These are phyloP conservation scores for Oxyria digyna DNA, from an alignment of 148 eudicot genomes.

Conservation along the genomic window DNA sequence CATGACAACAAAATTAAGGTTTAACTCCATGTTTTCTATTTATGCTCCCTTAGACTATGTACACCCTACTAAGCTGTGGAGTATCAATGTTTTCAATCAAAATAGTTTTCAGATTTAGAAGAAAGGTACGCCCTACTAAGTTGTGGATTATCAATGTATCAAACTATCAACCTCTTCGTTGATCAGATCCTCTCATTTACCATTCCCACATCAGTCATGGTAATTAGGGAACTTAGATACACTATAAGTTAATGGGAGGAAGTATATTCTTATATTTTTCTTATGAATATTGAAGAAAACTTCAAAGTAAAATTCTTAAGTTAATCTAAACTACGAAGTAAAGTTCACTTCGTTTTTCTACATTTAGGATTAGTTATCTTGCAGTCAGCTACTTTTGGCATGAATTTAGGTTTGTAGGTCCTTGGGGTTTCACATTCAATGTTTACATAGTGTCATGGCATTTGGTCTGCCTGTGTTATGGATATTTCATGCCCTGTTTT, in stretches of 20 bases:
- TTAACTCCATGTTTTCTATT: background rate
- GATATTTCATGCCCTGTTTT: conserved; percentile 2
- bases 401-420: background rate
- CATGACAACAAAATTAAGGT: background rate
- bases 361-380: background rate
- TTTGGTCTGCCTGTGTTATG: conserved; percentile 4
- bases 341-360: background rate
- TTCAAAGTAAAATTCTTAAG: background rate
- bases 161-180: background rate
- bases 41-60: background rate
- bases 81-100: background rate
- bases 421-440: background rate
- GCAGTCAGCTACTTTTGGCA: background rate
- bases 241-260: background rate
- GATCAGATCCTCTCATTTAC: background rate
- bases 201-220: background rate
- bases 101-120: background rate
- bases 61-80: background rate
- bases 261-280: background rate
- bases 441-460: background rate
- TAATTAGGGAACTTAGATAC: background rate
- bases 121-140: background rate
- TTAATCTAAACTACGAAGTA: background rate
- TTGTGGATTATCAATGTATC: background rate
- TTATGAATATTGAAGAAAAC: background rate